phyloP scores from a whole-genome alignment of 1,139 yeast species.

The Pichia sp. region DNA sequence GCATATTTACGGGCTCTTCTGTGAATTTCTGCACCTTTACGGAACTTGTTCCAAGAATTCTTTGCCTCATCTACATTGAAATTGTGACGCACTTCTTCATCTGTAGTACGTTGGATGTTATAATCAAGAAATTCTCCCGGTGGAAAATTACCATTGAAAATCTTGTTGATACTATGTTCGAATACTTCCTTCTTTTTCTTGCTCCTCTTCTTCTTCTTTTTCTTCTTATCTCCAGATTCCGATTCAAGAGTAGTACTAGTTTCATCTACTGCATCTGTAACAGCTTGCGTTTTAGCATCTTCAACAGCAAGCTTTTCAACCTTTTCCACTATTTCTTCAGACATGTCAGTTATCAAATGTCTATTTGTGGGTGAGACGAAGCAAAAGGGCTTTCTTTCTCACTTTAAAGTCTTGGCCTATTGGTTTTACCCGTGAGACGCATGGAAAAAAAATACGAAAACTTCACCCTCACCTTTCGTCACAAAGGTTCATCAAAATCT shows the following conservation, averaged over 20 bases:
- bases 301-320: constrained; percentile 8
- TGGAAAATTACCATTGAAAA: constrained; percentile 71
- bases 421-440: no score
- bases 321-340: neutral
- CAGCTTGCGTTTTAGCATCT: constrained; percentile 20
- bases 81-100: constrained; percentile 75
- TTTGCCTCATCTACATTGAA: constrained; percentile 51
- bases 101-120: constrained; percentile 70
- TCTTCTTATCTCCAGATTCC: constrained; percentile 39
- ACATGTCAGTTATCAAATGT: no score
- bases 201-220: constrained; percentile 43
- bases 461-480: no score
- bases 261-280: constrained; percentile 33
- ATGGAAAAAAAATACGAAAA: no score
- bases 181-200: constrained; percentile 36
- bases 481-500: no score
- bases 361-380: no score
- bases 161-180: constrained; percentile 39
- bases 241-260: constrained; percentile 33
- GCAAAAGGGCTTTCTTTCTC: no score
- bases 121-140: constrained; percentile 84
- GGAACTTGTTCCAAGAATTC: constrained; percentile 73
- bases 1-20: constrained; percentile 84
- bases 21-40: constrained; percentile 95
- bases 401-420: no score